phyloP scores from a whole-genome alignment of 306 rosid species.

The Begonia masoniana region DNA sequence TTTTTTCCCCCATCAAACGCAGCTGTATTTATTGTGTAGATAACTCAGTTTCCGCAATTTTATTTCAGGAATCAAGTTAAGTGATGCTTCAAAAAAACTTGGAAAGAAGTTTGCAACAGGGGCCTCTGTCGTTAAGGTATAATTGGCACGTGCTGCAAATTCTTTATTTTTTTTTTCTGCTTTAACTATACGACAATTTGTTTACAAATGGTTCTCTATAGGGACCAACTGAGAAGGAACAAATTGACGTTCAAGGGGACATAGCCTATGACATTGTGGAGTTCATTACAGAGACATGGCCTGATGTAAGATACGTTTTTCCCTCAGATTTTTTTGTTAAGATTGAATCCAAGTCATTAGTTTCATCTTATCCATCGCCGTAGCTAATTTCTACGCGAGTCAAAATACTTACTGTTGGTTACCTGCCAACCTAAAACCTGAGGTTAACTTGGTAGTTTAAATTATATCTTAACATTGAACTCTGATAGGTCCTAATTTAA shows the following conservation, averaged over 20 bases:
- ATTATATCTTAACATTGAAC: too few relatives aligned
- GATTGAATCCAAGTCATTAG: constrained; percentile 1
- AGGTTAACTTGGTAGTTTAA: too few relatives aligned
- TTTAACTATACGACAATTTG: not conserved
- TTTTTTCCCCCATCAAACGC: not conserved
- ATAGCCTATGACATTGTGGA: constrained; percentile 88
- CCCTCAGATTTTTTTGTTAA: not conserved
- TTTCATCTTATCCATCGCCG: constrained; percentile 2
- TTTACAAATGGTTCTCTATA: constrained; percentile 27
- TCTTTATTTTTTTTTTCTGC: too few relatives aligned
- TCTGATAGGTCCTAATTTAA: too few relatives aligned
- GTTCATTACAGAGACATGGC: constrained; percentile 88
- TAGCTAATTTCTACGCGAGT: too few relatives aligned
- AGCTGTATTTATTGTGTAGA: constrained; percentile 3
- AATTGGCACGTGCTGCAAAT: too few relatives aligned
- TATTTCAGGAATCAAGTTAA: constrained; percentile 73
- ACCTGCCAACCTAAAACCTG: too few relatives aligned
- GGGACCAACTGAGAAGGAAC: constrained; percentile 99
- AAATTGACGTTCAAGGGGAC: constrained; percentile 98
- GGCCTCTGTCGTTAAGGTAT: constrained; percentile 96
- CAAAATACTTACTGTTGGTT: too few relatives aligned
- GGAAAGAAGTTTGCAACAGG: constrained; percentile 99
- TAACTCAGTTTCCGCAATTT: constrained; percentile 9
- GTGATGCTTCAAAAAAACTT: constrained; percentile 97
- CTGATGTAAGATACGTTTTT: constrained; percentile 51